phyloP scores from a whole-genome alignment of 2,329 filamentous ascomycete genomes.

The Pseudogymnoascus sp. region DNA sequence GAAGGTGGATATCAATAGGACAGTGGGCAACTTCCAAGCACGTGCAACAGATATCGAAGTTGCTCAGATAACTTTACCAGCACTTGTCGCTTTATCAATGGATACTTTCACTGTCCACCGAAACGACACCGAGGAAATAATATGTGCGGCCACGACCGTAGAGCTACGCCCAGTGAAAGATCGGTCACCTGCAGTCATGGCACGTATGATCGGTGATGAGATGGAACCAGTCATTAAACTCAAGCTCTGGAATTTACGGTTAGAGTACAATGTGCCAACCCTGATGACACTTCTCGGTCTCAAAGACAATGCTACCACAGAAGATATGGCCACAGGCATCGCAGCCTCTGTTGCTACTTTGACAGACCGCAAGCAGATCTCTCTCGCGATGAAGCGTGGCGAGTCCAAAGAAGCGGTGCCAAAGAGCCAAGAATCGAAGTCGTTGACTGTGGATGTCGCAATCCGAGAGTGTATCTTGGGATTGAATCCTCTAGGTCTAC shows the following conservation, averaged over 20 bases:
- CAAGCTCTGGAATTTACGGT: constrained; percentile 71
- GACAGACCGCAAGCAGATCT: constrained; percentile 52
- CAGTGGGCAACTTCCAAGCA: constrained; percentile 57
- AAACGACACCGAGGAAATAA: constrained; percentile 61
- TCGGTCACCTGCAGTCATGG: constrained; percentile 67
- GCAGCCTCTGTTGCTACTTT: constrained; percentile 74
- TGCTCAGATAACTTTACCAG: constrained; percentile 77
- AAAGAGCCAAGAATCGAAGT: constrained; percentile 37
- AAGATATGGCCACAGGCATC: constrained; percentile 68
- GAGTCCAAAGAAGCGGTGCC: constrained; percentile 19
- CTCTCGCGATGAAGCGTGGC: constrained; percentile 15
- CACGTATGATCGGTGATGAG: constrained; percentile 85
- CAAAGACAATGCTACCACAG: constrained; percentile 55
- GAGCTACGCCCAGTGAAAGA: constrained; percentile 22
- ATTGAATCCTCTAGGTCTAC: constrained; percentile 68
- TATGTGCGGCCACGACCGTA: constrained; percentile 44
- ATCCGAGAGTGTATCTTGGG: constrained; percentile 76
- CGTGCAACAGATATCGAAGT: constrained; percentile 57
- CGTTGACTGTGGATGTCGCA: constrained; percentile 63
- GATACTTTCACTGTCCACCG: constrained; percentile 53
- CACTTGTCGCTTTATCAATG: constrained; percentile 71
- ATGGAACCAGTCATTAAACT: constrained; percentile 86
- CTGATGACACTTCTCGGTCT: constrained; percentile 73
- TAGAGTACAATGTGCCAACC: constrained; percentile 85
- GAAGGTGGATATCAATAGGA: constrained; percentile 55